Conservation (phyloP, 2,329 filamentous ascomycete species). For the Trichoderma lentiforme region DNA sequence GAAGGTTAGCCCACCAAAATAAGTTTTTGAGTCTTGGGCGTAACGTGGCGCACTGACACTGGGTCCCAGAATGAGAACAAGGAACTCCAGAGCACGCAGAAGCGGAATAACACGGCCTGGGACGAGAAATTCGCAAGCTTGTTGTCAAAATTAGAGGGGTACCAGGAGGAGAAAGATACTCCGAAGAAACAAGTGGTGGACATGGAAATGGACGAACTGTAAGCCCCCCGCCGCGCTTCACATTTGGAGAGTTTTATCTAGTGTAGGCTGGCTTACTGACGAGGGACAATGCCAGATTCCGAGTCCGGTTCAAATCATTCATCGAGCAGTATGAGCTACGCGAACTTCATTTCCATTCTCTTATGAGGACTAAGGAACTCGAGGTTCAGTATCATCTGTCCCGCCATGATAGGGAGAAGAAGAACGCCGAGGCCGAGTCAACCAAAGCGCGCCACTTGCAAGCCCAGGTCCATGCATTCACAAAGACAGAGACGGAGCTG, state of each 20-base stretch:
- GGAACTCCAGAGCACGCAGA: slow-evolving; percentile 80
- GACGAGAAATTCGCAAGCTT: slow-evolving; percentile 81
- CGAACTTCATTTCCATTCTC: slow-evolving; percentile 87
- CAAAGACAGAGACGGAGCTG: slow-evolving; percentile 91
- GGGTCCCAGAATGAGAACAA: slow-evolving; percentile 78
- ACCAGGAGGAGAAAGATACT: slow-evolving; percentile 81
- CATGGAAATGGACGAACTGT: slow-evolving; percentile 87
- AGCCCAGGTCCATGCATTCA: slow-evolving; percentile 88
- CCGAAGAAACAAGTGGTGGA: slow-evolving; percentile 78
- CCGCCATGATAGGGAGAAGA: slow-evolving; percentile 85
- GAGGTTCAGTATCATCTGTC: slow-evolving; percentile 91
- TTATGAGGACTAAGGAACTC: slow-evolving; percentile 90
- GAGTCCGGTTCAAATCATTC: slow-evolving; percentile 86
- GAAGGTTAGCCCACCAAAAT: slow-evolving; percentile 59
- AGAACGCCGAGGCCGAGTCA: slow-evolving; percentile 77
- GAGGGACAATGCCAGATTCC: slow-evolving; percentile 57
- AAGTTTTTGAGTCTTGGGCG: background rate
- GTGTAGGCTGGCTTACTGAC: background rate
- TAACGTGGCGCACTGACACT: slow-evolving; percentile 25
- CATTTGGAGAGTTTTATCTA: background rate
- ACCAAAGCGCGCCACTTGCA: slow-evolving; percentile 81
- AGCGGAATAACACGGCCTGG: slow-evolving; percentile 75
- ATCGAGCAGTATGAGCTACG: slow-evolving; percentile 96
- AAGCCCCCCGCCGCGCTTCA: slow-evolving; percentile 35
- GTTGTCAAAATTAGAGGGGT: slow-evolving; percentile 80